Evolutionary conservation across 1,284 basidiomycete genomes (phyloP).

Genomic region (Bothia castanella): DNA sequence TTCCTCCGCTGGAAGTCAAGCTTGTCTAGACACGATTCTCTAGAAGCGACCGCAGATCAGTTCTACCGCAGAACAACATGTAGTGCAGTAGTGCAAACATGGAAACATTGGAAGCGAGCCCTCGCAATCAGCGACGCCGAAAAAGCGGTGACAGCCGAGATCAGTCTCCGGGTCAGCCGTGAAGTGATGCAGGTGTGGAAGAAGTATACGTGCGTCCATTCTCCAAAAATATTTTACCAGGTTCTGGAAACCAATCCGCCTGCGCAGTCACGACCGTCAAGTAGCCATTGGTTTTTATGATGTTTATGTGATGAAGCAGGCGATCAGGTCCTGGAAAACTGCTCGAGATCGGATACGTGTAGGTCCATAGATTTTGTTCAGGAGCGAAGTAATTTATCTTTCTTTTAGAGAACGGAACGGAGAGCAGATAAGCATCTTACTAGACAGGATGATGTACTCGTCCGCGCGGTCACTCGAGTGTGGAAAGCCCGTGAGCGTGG

Average conservation of each 20-base stretch:
- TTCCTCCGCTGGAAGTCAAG: slow-evolving; percentile 51
- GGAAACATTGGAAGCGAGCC: slow-evolving; percentile 54
- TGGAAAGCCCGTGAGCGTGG: slow-evolving; percentile 74
- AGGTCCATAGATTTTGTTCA: slow-evolving; percentile 23
- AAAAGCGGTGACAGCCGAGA: slow-evolving; percentile 40
- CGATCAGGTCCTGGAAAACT: slow-evolving; percentile 54
- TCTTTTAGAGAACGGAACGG: slow-evolving; percentile 43
- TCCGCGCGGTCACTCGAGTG: slow-evolving; percentile 61
- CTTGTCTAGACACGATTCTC: slow-evolving; percentile 38
- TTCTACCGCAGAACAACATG: slow-evolving; percentile 39
- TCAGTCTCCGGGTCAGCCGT: slow-evolving; percentile 46
- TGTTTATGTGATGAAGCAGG: slow-evolving; percentile 41
- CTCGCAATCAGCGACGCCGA: slow-evolving; percentile 44
- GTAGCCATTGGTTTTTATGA: slow-evolving; percentile 45
- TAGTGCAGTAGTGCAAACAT: slow-evolving; percentile 39
- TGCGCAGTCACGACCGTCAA: slow-evolving; percentile 42
- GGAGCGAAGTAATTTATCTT: slow-evolving; percentile 11
- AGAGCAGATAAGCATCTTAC: slow-evolving; percentile 56
- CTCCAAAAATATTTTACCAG: neutral
- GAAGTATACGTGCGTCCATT: slow-evolving; percentile 46
- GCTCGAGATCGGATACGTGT: slow-evolving; percentile 50
- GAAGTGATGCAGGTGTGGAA: slow-evolving; percentile 53
- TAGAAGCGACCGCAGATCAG: slow-evolving; percentile 49
- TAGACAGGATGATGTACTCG: slow-evolving; percentile 59
- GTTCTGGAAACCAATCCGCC: slow-evolving; percentile 11